Percentiles rank a stretch among this genome's conserved stretches.
Evolutionary conservation across 352 stramenopile species (phyloP).

Genomic region (Phytophthora uliginosa): DNA sequence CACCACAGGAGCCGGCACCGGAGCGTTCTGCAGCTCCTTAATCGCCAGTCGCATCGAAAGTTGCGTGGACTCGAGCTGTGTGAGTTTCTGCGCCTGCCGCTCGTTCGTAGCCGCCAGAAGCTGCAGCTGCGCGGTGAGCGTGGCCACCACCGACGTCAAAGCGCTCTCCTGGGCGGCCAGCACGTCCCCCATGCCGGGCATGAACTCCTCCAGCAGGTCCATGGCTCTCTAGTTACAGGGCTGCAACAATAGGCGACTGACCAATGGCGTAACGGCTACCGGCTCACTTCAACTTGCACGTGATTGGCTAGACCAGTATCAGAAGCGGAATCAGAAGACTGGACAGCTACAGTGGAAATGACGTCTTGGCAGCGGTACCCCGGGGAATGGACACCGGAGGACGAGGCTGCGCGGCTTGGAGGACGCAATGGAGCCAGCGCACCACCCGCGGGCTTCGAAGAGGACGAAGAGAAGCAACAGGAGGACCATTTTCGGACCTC

Average conservation of each 20-base stretch:
- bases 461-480: slow-evolving; percentile 11
- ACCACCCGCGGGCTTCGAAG: slow-evolving; percentile 6
- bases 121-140: slow-evolving; percentile 66
- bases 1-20: slow-evolving; percentile 28
- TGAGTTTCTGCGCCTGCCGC: slow-evolving; percentile 40
- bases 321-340: neutral
- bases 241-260: neutral
- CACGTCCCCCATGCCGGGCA: slow-evolving; percentile 73
- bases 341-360: slow-evolving; percentile 10
- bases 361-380: slow-evolving; percentile 33
- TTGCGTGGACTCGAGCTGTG: slow-evolving; percentile 49
- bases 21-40: slow-evolving; percentile 29
- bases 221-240: slow-evolving; percentile 28
- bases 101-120: slow-evolving; percentile 51
- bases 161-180: slow-evolving; percentile 71
- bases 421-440: slow-evolving; percentile 14
- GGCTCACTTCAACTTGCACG: slow-evolving; percentile 6
- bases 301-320: slow-evolving; percentile 4
- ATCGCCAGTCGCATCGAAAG: slow-evolving; percentile 35
- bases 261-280: neutral
- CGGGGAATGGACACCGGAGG: slow-evolving; percentile 3
- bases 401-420: slow-evolving; percentile 5
- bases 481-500: neutral
- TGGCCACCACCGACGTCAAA: slow-evolving; percentile 58
- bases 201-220: slow-evolving; percentile 70